phyloP scores from a whole-genome alignment of 257 asterid genomes.

The Anisodus acutangulus region DNA sequence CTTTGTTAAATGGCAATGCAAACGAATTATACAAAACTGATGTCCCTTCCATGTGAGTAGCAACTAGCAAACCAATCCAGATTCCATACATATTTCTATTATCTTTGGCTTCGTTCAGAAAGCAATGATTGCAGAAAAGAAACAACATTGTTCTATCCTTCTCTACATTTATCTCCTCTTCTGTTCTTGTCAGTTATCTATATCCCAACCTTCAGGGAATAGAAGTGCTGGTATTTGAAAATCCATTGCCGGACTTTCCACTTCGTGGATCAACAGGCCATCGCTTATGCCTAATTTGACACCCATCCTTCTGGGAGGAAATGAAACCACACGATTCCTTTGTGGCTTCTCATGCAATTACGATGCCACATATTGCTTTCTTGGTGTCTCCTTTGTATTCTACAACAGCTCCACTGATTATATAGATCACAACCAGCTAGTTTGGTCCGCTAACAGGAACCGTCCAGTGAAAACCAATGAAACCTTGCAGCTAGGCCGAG shows the following conservation, averaged over 20 bases:
- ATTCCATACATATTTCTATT: too few relatives aligned
- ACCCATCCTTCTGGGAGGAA: background rate
- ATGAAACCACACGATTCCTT: background rate
- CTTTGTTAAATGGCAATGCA: too few relatives aligned
- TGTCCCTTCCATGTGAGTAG: too few relatives aligned
- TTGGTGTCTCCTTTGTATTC: background rate
- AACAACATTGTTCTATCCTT: background rate
- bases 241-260: background rate
- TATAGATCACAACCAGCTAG: background rate
- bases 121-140: background rate
- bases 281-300: background rate
- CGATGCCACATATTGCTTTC: background rate
- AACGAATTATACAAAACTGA: too few relatives aligned
- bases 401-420: background rate
- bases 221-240: background rate
- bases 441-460: conserved; percentile 31
- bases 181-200: background rate
- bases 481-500: background rate
- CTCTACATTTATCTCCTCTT: background rate
- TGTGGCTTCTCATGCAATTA: background rate
- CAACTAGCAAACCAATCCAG: too few relatives aligned
- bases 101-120: too few relatives aligned
- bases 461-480: conserved; percentile 6
- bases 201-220: background rate
- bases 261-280: background rate